These are phyloP conservation scores for Pseudotsuga menziesii DNA, from an alignment of 75 land plant genomes.

Conservation along the genomic window DNA sequence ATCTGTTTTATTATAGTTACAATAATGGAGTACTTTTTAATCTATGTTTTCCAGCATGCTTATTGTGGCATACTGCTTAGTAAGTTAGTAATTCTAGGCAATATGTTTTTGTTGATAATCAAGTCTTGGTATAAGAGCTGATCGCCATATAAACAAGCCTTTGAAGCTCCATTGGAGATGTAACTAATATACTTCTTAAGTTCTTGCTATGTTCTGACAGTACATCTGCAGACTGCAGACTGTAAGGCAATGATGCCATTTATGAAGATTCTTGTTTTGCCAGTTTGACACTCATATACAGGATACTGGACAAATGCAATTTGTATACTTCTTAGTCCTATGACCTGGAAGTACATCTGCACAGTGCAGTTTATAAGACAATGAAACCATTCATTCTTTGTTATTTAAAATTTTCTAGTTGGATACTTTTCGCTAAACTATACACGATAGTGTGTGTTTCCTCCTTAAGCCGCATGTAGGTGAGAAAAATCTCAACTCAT, in stretches of 20 bases:
- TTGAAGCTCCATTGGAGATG: not conserved
- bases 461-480: no score
- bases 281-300: not conserved
- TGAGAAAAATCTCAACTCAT: no score
- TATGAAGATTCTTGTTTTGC: not conserved
- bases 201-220: not conserved
- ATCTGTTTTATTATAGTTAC: not conserved
- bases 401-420: not conserved
- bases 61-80: not conserved
- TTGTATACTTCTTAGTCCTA: not conserved
- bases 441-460: not conserved
- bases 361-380: not conserved
- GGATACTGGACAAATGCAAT: not conserved
- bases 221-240: not conserved
- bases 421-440: not conserved
- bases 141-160: not conserved
- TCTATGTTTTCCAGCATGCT: not conserved
- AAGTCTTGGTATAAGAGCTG: not conserved
- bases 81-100: not conserved
- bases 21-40: not conserved
- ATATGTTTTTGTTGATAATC: not conserved
- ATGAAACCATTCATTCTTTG: not conserved
- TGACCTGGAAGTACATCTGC: conserved; percentile 1
- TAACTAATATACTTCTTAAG: not conserved
- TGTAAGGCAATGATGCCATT: not conserved